phyloP scores from a whole-genome alignment of 108 stramenopile genomes.

The Skeletonema marinoi region DNA sequence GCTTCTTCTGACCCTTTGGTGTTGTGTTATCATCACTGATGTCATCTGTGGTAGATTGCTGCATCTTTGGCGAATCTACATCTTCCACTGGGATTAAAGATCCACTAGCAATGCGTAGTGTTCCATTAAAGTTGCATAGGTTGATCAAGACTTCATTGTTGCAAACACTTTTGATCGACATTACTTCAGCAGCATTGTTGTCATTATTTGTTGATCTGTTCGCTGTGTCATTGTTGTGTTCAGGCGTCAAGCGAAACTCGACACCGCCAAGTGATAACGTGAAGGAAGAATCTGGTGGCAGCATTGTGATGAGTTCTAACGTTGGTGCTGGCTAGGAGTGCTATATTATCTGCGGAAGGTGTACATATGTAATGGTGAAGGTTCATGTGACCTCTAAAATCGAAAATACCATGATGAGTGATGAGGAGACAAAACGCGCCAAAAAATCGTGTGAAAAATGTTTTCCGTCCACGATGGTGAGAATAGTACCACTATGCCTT shows the following conservation, averaged over 20 bases:
- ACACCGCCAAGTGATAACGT: conserved; percentile 51
- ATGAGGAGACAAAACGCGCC: background rate
- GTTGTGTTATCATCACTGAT: background rate
- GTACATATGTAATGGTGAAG: background rate
- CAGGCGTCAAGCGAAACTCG: conserved; percentile 37
- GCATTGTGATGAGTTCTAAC: background rate
- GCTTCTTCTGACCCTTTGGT: background rate
- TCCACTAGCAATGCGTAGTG: background rate
- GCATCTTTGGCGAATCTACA: background rate
- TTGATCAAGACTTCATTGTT: background rate
- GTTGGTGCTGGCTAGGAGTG: background rate
- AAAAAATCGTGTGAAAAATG: too few relatives aligned
- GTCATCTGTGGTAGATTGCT: background rate
- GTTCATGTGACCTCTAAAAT: background rate
- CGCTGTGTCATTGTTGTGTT: conserved; percentile 2
- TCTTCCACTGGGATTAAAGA: background rate
- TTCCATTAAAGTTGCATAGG: background rate
- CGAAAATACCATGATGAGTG: too few relatives aligned
- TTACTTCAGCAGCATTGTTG: background rate
- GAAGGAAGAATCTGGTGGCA: conserved; percentile 13
- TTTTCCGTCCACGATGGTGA: too few relatives aligned
- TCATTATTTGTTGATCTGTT: background rate
- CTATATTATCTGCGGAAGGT: too few relatives aligned
- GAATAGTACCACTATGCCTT: too few relatives aligned
- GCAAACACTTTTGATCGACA: background rate